phyloP scores from a whole-genome alignment of 345 rosid species.

The Geranium rotundifolium region DNA sequence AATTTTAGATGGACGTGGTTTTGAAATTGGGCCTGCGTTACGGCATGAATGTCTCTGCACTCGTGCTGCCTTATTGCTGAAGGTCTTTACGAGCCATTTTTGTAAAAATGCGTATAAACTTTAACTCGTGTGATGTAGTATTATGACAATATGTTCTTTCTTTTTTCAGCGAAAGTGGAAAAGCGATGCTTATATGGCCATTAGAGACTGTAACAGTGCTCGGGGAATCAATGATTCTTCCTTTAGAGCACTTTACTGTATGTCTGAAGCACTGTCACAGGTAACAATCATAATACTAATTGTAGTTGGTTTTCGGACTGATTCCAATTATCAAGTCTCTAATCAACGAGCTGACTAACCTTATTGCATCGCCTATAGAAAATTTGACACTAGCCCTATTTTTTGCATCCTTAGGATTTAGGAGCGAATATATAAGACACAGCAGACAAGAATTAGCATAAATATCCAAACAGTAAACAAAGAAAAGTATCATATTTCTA shows the following conservation, averaged over 20 bases:
- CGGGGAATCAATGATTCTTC: conserved; percentile 59
- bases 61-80: conserved; percentile 85
- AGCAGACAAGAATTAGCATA: too few relatives aligned
- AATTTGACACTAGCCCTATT: too few relatives aligned
- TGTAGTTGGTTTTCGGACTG: not conserved
- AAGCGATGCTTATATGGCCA: conserved; percentile 84
- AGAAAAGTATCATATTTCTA: too few relatives aligned
- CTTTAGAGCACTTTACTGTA: conserved; percentile 52
- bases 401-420: too few relatives aligned
- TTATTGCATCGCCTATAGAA: too few relatives aligned
- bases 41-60: conserved; percentile 79
- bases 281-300: conserved; percentile 20
- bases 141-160: not conserved
- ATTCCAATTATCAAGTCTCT: too few relatives aligned
- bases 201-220: conserved; percentile 78
- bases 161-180: conserved; percentile 77
- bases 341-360: not conserved
- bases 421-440: too few relatives aligned
- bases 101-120: not conserved
- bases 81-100: conserved; percentile 31
- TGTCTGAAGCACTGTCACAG: conserved; percentile 90
- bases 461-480: too few relatives aligned
- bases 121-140: not conserved
- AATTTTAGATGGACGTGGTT: conserved; percentile 52
- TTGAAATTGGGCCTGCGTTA: conserved; percentile 33